phyloP scores from a whole-genome alignment of 768 basidiomycete genomes.

The Lactarius tabidus region DNA sequence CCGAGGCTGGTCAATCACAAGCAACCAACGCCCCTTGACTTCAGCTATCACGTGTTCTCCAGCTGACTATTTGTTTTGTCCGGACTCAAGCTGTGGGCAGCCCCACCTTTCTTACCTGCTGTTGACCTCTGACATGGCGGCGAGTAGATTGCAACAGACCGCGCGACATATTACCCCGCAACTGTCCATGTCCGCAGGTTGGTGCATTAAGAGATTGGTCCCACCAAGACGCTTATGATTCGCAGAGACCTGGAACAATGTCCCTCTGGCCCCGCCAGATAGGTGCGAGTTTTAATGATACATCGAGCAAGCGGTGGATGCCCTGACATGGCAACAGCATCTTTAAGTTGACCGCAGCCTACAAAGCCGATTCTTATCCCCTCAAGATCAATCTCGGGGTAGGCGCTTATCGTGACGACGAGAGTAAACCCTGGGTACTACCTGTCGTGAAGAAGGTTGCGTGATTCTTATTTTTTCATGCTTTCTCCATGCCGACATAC shows the following conservation, averaged over 20 bases:
- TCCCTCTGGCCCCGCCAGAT: conserved; percentile 83
- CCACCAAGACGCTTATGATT: conserved; percentile 7
- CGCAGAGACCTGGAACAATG: conserved; percentile 67
- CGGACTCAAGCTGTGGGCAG: not conserved
- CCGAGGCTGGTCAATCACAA: not conserved
- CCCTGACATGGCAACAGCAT: conserved; percentile 48
- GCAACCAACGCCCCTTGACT: not conserved
- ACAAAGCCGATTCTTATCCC: conserved; percentile 71
- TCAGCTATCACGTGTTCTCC: conserved; percentile 11
- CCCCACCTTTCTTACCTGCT: not conserved
- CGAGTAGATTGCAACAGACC: conserved; percentile 57
- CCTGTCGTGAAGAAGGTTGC: conserved; percentile 84
- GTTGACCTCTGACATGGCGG: conserved; percentile 42
- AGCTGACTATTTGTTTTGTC: not conserved
- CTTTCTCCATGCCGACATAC: not conserved
- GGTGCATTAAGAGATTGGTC: conserved; percentile 25
- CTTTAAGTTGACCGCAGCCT: conserved; percentile 86
- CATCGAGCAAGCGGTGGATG: not conserved
- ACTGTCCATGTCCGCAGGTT: conserved; percentile 42
- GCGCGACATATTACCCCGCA: conserved; percentile 45
- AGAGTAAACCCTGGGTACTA: conserved; percentile 87
- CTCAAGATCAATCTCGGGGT: conserved; percentile 91
- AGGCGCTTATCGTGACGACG: conserved; percentile 86
- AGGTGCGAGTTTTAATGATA: conserved; percentile 46
- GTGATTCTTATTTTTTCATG: conserved; percentile 16